Conservation (phyloP, 192 early-diverging fungal genomes). For the Coemansia sp. region DNA sequence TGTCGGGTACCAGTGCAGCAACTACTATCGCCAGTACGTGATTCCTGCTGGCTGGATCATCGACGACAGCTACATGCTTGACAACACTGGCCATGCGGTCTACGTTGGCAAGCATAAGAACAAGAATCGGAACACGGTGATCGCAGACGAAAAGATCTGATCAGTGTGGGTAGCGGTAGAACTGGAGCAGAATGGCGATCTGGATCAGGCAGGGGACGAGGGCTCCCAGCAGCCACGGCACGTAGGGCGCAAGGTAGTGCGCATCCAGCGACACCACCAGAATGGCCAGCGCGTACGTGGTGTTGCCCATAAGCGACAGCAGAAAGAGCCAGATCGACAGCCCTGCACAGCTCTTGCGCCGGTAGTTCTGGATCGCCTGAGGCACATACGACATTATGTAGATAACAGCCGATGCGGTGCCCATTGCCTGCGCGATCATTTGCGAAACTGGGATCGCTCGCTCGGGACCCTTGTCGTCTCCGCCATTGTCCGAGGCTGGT, state of each 20-base stretch:
- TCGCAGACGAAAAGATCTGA: not conserved
- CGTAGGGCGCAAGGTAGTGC: constrained; percentile 66
- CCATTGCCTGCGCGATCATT: constrained; percentile 48
- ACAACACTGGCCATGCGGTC: constrained; percentile 37
- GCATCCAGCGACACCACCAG: constrained; percentile 70
- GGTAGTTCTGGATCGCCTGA: constrained; percentile 78
- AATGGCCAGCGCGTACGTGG: constrained; percentile 67
- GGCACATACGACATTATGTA: constrained; percentile 69
- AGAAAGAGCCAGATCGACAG: constrained; percentile 79
- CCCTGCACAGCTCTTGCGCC: constrained; percentile 73
- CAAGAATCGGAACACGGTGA: not conserved
- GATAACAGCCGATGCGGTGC: constrained; percentile 38
- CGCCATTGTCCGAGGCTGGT: not conserved
- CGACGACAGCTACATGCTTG: constrained; percentile 49
- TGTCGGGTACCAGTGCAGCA: constrained; percentile 57
- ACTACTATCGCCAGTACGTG: constrained; percentile 55
- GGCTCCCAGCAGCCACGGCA: constrained; percentile 74
- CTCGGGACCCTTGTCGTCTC: constrained; percentile 3
- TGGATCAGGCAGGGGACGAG: constrained; percentile 75
- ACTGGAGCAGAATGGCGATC: constrained; percentile 73
- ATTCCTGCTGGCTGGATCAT: constrained; percentile 51
- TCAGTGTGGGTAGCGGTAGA: constrained; percentile 58
- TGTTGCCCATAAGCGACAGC: constrained; percentile 77
- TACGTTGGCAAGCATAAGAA: constrained; percentile 53
- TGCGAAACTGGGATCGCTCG: constrained; percentile 19